These are phyloP conservation scores for Amauroascus niger DNA, from an alignment of 2,329 filamentous ascomycete species.

Conservation along the genomic window DNA sequence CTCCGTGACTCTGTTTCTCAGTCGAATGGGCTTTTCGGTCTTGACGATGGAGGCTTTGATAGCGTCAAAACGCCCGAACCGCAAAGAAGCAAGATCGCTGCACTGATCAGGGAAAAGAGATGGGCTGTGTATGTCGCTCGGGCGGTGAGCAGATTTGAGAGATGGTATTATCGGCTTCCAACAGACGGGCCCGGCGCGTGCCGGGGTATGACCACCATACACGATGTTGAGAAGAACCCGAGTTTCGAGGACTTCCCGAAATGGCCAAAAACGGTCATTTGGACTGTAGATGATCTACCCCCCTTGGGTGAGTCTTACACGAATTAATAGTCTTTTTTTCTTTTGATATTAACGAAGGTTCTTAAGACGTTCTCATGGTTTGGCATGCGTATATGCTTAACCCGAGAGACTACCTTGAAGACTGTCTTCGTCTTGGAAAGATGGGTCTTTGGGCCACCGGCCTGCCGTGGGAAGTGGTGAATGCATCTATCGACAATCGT, in stretches of 20 bases:
- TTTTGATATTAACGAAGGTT: conserved; percentile 4
- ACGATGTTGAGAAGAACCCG: conserved; percentile 18
- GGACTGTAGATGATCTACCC: conserved; percentile 42
- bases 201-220: conserved; percentile 14
- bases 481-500: conserved; percentile 48
- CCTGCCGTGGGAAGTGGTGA: conserved; percentile 56
- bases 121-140: conserved; percentile 62
- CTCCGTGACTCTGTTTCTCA: conserved; percentile 59
- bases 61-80: conserved; percentile 29
- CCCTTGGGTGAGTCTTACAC: conserved; percentile 47
- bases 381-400: conserved; percentile 75
- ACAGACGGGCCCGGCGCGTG: conserved; percentile 11
- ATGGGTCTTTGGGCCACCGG: conserved; percentile 51
- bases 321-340: conserved; percentile 10
- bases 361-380: conserved; percentile 62
- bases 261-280: conserved; percentile 23
- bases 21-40: conserved; percentile 56
- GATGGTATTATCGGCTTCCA: conserved; percentile 49
- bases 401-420: conserved; percentile 62
- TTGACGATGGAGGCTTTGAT: conserved; percentile 43
- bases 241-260: conserved; percentile 28
- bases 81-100: conserved; percentile 37
- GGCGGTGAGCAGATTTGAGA: conserved; percentile 58
- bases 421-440: conserved; percentile 53
- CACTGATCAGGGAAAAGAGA: conserved; percentile 57